phyloP scores from a whole-genome alignment of 2,329 filamentous ascomycete genomes.

The Pseudogymnoascus sp. region DNA sequence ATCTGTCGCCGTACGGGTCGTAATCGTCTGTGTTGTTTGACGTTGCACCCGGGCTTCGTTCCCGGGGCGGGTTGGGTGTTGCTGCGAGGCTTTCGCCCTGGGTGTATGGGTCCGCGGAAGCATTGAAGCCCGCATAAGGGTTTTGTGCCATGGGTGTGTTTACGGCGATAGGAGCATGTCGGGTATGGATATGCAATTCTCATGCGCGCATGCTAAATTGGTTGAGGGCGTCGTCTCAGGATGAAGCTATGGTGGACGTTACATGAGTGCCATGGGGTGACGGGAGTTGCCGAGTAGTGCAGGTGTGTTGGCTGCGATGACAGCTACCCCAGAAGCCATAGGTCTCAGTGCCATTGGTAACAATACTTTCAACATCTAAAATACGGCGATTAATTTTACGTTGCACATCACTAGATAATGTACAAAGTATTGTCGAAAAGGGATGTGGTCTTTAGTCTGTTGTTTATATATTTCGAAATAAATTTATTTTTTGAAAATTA shows the following conservation, averaged over 20 bases:
- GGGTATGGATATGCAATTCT: neutral
- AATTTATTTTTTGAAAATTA: neutral
- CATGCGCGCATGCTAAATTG: neutral
- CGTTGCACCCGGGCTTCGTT: neutral
- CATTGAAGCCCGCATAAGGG: conserved; percentile 25
- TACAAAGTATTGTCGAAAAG: neutral
- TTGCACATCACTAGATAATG: neutral
- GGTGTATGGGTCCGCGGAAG: conserved; percentile 22
- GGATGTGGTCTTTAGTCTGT: neutral
- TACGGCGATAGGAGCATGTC: neutral
- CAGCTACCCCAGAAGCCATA: neutral
- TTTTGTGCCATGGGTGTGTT: conserved; percentile 24
- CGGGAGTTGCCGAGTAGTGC: conserved; percentile 2
- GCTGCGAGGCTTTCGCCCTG: conserved; percentile 22
- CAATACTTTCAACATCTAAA: neutral
- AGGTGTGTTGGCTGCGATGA: neutral
- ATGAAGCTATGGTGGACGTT: conserved; percentile 1
- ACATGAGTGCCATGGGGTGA: neutral
- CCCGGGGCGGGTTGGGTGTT: conserved; percentile 13
- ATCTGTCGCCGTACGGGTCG: conserved; percentile 26
- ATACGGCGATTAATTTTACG: neutral
- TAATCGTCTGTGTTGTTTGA: conserved; percentile 24
- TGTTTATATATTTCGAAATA: neutral
- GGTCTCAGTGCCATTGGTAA: neutral
- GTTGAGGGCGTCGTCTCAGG: neutral